Evolutionary conservation across 768 basidiomycete genomes (phyloP).

Genomic region (Scleroderma citrinum): DNA sequence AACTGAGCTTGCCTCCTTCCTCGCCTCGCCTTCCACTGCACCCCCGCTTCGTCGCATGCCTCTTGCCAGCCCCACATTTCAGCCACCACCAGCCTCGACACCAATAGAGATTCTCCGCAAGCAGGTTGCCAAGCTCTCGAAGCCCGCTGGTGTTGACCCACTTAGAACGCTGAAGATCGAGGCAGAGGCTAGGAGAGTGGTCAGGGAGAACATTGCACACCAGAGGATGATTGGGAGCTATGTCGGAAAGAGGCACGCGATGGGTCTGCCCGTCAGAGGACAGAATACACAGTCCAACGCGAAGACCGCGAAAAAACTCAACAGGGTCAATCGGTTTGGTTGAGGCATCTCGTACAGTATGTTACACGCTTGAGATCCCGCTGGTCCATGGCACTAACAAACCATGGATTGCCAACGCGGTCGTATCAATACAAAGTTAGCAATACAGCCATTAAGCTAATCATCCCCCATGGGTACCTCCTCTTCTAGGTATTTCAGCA

Average conservation of each 20-base stretch:
- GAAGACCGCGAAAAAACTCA: constrained; percentile 85
- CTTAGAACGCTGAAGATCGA: constrained; percentile 79
- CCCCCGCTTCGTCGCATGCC: constrained; percentile 60
- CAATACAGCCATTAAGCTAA: constrained; percentile 33
- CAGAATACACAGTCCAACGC: constrained; percentile 92
- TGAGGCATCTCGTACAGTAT: constrained; percentile 17
- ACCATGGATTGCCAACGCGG: too few relatives aligned
- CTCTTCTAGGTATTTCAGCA: constrained; percentile 92
- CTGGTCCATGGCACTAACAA: neutral
- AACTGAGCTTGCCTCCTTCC: constrained; percentile 87
- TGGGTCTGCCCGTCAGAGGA: constrained; percentile 90
- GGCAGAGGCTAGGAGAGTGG: constrained; percentile 73
- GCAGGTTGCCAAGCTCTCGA: constrained; percentile 25
- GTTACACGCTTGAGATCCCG: constrained; percentile 1
- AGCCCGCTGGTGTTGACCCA: constrained; percentile 46
- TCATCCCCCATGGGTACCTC: constrained; percentile 93
- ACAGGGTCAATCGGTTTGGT: constrained; percentile 65
- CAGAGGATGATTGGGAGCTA: constrained; percentile 93
- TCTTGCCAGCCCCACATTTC: constrained; percentile 52
- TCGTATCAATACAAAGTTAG: constrained; percentile 6
- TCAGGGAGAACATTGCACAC: constrained; percentile 90
- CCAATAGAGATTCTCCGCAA: constrained; percentile 25
- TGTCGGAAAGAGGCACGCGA: constrained; percentile 87
- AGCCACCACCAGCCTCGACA: constrained; percentile 39
- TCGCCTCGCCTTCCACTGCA: constrained; percentile 82